Evolutionary conservation across 768 basidiomycete species (phyloP).

Genomic region (Lyophyllum decastes): DNA sequence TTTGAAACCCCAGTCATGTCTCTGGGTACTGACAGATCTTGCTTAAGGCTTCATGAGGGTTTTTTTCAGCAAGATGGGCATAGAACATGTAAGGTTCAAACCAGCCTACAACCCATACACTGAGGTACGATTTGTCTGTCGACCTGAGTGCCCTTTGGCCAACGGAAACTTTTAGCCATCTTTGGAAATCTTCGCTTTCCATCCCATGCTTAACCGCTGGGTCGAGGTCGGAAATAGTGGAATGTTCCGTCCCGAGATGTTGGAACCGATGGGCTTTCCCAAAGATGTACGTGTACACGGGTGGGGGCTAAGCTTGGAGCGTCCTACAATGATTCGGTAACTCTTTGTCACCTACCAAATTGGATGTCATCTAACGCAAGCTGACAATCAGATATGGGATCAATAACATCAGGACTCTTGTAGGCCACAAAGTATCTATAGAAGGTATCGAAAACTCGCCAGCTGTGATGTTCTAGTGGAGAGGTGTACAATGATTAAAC

Average conservation of each 20-base stretch:
- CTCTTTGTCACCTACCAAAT: slow-evolving; percentile 21
- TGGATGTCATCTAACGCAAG: neutral
- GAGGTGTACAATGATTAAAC: slow-evolving; percentile 2
- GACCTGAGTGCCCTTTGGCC: slow-evolving; percentile 1
- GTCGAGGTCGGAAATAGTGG: slow-evolving; percentile 99
- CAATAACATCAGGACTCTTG: slow-evolving; percentile 93
- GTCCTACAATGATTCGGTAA: slow-evolving; percentile 98
- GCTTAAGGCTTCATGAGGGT: slow-evolving; percentile 91
- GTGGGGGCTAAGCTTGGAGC: slow-evolving; percentile 92
- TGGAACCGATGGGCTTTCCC: slow-evolving; percentile 98
- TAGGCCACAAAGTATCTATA: slow-evolving; percentile 95
- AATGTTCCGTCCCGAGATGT: slow-evolving; percentile 99
- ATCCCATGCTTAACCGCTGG: slow-evolving; percentile 91
- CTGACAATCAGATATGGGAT: slow-evolving; percentile 78
- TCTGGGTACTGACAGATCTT: neutral
- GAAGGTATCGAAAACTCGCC: slow-evolving; percentile 87
- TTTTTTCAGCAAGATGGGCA: slow-evolving; percentile 98
- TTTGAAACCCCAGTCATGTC: neutral
- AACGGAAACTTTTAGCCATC: slow-evolving; percentile 62
- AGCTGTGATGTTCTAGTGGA: slow-evolving; percentile 81
- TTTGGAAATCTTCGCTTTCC: slow-evolving; percentile 98
- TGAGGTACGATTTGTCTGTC: slow-evolving; percentile 53
- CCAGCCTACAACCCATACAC: slow-evolving; percentile 99
- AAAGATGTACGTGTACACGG: slow-evolving; percentile 96
- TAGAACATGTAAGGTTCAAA: slow-evolving; percentile 93